Evolutionary conservation across 805 yeast genomes (phyloP), one percentile per base, ranked within the genome.

Genomic region (Cyberlindnera mrakii): DNA sequence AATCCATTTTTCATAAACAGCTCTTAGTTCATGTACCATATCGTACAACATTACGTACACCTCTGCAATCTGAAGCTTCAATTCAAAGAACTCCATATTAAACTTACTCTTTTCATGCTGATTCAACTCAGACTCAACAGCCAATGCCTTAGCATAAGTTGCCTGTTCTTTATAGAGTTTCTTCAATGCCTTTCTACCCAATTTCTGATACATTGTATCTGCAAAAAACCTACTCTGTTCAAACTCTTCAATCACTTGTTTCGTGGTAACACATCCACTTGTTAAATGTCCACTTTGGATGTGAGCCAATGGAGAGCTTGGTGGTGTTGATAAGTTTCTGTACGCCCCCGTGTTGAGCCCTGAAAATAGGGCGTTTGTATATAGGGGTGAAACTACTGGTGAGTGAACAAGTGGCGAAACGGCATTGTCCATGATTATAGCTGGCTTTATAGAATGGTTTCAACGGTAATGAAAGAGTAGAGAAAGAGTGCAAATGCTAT

Each of bases 191-290:
- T 16, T 20, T 6, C 32, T 38, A 10, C 43, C 32, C n/a, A 17
- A 3, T 16, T 40, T 39, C 6, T 30, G 23, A 7, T 45, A 6
- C 6, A 29, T 23, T 4, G 32, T 31, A n/a, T 17, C 35, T 1
- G 42, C 20, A 4, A 33, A 29, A 6, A 40, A 19, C 18, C 43
- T 39, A 8, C 38, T 37, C 15, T 41, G 35, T 15, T 46, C 51
- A 33, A 47, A 39, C 31, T 45, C 48, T 13, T 37, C n/a, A 8
- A 45, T n/a, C 1, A 47, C 29, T 4, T 41, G n/a, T 3, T 37
- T 25, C 7, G 33, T 20, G 5, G 33, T 15, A 5, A 15, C 23
- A 15, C 17, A 8, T 2, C 18, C 35, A 15, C 10, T 18, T 33
- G 17, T 19, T 19, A 15, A 23, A 15, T 33, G 19, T 6, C 18